These are phyloP conservation scores for Entomortierella lignicola DNA, from an alignment of 192 early-diverging fungal genomes.

Conservation along the genomic window DNA sequence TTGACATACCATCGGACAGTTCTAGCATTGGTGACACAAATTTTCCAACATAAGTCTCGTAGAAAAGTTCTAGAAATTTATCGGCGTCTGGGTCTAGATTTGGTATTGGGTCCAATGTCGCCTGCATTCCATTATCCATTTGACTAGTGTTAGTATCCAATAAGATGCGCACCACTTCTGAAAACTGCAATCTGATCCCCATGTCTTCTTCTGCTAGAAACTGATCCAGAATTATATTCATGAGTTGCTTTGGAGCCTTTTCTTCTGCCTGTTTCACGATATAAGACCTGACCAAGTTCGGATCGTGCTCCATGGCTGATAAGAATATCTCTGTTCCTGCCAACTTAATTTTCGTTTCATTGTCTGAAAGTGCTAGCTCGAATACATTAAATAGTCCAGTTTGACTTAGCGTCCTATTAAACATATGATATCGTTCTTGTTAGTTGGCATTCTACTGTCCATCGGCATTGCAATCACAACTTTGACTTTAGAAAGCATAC, in stretches of 20 bases:
- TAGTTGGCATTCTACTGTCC: background rate
- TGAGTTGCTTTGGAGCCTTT: conserved; percentile 62
- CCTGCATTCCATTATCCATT: conserved; percentile 44
- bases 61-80: conserved; percentile 85
- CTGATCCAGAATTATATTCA: conserved; percentile 75
- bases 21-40: conserved; percentile 75
- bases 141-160: conserved; percentile 70
- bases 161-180: conserved; percentile 80
- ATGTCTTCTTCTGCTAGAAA: conserved; percentile 71
- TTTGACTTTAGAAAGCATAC: conserved; percentile 35
- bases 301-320: conserved; percentile 83
- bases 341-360: conserved; percentile 65
- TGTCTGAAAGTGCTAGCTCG: conserved; percentile 71
- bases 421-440: background rate
- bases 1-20: conserved; percentile 54
- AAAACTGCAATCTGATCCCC: conserved; percentile 75
- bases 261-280: conserved; percentile 60
- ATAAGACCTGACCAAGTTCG: conserved; percentile 77
- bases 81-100: conserved; percentile 69
- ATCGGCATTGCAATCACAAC: background rate
- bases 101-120: conserved; percentile 19
- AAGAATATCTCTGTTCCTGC: conserved; percentile 78
- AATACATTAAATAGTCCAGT: conserved; percentile 86
- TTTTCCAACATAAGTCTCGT: conserved; percentile 67
- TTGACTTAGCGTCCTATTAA: conserved; percentile 73